Conservation (phyloP, 257 asterid species). For the Nicotiana tomentosiformis region DNA sequence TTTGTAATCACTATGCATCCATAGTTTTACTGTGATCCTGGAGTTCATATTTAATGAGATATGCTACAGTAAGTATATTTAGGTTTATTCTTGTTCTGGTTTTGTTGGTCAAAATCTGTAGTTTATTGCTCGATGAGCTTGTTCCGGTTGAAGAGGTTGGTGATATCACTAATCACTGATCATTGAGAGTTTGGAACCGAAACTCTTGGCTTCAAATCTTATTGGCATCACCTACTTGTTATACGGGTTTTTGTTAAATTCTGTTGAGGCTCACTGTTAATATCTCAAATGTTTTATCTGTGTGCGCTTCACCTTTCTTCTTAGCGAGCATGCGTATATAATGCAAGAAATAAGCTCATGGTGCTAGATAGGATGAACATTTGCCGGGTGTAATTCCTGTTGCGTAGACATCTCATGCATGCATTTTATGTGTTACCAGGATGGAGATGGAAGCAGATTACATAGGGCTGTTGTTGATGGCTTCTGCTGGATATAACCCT, state of each 20-base stretch:
- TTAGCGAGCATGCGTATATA: background rate
- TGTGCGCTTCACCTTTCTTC: background rate
- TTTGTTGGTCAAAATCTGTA: background rate
- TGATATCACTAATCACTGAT: background rate
- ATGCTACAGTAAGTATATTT: background rate
- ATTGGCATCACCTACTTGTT: background rate
- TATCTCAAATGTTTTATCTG: background rate
- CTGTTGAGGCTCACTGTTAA: background rate
- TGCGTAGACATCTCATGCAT: background rate
- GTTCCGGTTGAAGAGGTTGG: background rate
- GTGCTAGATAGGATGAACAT: background rate
- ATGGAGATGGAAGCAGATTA: slow-evolving; percentile 99
- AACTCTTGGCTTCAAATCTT: background rate
- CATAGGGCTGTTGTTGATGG: slow-evolving; percentile 63
- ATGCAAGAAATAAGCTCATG: background rate
- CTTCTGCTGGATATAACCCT: slow-evolving; percentile 89
- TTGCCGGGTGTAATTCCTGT: background rate
- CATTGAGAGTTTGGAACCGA: background rate
- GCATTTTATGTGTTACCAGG: slow-evolving; percentile 26
- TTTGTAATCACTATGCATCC: background rate
- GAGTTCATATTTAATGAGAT: background rate
- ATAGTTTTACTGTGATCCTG: background rate
- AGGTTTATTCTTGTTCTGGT: background rate
- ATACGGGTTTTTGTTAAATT: background rate
- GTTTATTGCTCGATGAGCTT: background rate